phyloP scores from a whole-genome alignment of 768 basidiomycete species.

The Naematelia aurantialba region DNA sequence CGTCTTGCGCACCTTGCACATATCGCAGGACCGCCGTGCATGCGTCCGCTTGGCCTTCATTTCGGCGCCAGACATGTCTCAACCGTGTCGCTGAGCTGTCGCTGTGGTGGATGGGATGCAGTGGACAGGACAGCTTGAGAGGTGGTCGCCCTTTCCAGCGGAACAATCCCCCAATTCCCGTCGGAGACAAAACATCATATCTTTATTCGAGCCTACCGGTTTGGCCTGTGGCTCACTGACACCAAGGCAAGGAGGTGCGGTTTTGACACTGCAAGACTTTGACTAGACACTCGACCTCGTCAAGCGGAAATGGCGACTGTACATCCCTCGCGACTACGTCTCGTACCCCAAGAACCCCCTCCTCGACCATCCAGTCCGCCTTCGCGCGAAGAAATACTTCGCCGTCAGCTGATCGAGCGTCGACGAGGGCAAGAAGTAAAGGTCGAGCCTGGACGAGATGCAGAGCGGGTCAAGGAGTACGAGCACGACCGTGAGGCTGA shows the following conservation, averaged over 20 bases:
- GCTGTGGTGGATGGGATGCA: background rate
- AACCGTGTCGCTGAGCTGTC: too few relatives aligned
- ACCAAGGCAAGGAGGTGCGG: too few relatives aligned
- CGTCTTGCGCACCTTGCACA: constrained; percentile 44
- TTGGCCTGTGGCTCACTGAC: too few relatives aligned
- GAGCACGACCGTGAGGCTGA: constrained; percentile 3
- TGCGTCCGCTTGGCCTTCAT: constrained; percentile 36
- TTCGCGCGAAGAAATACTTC: constrained; percentile 29
- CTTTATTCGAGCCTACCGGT: background rate
- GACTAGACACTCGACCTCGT: background rate
- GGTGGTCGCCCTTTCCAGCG: background rate
- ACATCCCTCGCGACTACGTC: constrained; percentile 42
- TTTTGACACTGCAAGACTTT: too few relatives aligned
- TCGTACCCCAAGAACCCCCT: constrained; percentile 31
- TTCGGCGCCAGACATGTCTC: constrained; percentile 3
- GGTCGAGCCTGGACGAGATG: background rate
- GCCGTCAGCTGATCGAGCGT: constrained; percentile 20
- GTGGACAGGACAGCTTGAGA: background rate
- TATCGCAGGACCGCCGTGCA: constrained; percentile 40
- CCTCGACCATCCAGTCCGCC: constrained; percentile 2
- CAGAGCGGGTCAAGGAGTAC: background rate
- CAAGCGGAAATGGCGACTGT: constrained; percentile 36
- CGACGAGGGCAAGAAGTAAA: constrained; percentile 2
- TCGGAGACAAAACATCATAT: background rate
- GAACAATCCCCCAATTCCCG: background rate